phyloP scores from a whole-genome alignment of 306 rosid genomes.

The Lotus japonicus region DNA sequence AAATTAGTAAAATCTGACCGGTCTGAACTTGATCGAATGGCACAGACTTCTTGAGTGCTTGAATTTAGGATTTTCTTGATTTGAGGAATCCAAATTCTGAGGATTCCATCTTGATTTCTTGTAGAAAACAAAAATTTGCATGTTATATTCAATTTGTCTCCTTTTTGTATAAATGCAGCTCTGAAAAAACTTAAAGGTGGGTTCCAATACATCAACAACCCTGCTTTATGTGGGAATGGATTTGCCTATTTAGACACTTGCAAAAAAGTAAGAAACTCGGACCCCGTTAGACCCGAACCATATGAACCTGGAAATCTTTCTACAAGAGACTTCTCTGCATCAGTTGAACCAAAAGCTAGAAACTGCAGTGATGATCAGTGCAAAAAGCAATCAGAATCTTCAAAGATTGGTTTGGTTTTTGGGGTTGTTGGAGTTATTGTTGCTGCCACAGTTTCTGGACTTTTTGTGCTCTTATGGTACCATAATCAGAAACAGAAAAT shows the following conservation, averaged over 20 bases:
- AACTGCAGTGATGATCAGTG: constrained; percentile 41
- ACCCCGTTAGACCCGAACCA: constrained; percentile 66
- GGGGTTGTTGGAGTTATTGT: constrained; percentile 41
- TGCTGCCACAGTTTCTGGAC: constrained; percentile 27
- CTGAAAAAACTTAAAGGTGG: constrained; percentile 50
- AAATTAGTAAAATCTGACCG: too few species aligned
- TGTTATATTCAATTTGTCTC: neutral
- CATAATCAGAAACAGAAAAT: constrained; percentile 55
- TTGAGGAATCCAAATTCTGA: too few species aligned
- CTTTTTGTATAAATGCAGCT: constrained; percentile 35
- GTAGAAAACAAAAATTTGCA: neutral
- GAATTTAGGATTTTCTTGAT: too few species aligned
- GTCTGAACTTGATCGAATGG: too few species aligned
- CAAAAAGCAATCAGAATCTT: constrained; percentile 39
- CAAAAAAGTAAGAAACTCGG: constrained; percentile 28
- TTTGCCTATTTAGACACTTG: constrained; percentile 47
- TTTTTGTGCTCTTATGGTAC: constrained; percentile 30
- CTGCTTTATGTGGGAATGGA: constrained; percentile 64
- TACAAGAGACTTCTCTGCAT: constrained; percentile 45
- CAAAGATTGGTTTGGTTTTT: constrained; percentile 43
- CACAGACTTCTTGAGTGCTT: too few species aligned
- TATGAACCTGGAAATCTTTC: constrained; percentile 45
- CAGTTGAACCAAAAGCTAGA: constrained; percentile 33
- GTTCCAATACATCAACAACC: constrained; percentile 61
- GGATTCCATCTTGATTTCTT: neutral